These are phyloP conservation scores for Suillus placidus DNA, from an alignment of 768 basidiomycete species.

Conservation along the genomic window DNA sequence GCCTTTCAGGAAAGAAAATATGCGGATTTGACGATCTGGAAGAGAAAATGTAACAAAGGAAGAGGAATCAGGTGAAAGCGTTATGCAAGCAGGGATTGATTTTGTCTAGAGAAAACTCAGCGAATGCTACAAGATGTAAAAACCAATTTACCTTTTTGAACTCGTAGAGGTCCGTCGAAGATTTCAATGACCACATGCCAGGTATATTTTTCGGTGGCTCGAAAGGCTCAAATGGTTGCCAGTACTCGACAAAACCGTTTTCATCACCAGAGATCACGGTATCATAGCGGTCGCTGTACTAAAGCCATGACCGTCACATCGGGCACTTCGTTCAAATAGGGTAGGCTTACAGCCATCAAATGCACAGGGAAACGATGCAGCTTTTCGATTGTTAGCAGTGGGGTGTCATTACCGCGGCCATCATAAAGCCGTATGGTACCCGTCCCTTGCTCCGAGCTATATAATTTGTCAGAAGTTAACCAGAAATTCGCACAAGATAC, in stretches of 20 bases:
- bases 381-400: slow-evolving; percentile 73
- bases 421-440: slow-evolving; percentile 89
- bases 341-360: slow-evolving; percentile 74
- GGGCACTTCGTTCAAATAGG: neutral
- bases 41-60: slow-evolving; percentile 93
- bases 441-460: slow-evolving; percentile 75
- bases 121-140: slow-evolving; percentile 7
- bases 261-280: slow-evolving; percentile 94
- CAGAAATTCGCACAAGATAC: slow-evolving; percentile 25
- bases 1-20: slow-evolving; percentile 89
- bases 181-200: slow-evolving; percentile 89
- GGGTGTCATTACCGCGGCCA: slow-evolving; percentile 80
- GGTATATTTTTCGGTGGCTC: slow-evolving; percentile 75
- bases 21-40: slow-evolving; percentile 90
- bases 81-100: slow-evolving; percentile 88
- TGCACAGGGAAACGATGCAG: slow-evolving; percentile 91
- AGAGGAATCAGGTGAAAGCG: slow-evolving; percentile 85
- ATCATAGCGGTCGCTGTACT: slow-evolving; percentile 93
- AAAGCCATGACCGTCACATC: slow-evolving; percentile 8
- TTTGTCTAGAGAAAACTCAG: slow-evolving; percentile 60
- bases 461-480: slow-evolving; percentile 22
- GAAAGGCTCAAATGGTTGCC: slow-evolving; percentile 91
- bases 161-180: slow-evolving; percentile 91
- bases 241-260: slow-evolving; percentile 94
- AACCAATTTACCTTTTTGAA: slow-evolving; percentile 83